These are phyloP conservation scores for Saccharomyces kudriavzevii DNA, from an alignment of 805 yeast species.

Conservation along the genomic window DNA sequence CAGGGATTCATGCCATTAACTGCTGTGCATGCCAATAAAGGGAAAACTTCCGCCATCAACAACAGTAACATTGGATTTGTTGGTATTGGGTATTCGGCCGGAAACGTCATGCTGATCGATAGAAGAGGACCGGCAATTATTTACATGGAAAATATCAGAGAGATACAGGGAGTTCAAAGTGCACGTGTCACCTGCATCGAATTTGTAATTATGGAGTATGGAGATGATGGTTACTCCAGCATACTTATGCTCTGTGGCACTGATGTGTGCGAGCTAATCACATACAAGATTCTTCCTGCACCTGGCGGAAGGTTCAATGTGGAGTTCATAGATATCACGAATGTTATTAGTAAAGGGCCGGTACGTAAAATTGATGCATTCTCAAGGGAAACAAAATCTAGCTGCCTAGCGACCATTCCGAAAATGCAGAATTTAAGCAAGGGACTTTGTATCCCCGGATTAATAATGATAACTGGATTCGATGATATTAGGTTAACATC, in stretches of 20 bases:
- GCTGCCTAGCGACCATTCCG: constrained; percentile 53
- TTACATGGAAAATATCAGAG: constrained; percentile 30
- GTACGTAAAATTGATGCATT: constrained; percentile 53
- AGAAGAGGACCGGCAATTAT: constrained; percentile 68
- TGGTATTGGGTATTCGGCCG: constrained; percentile 66
- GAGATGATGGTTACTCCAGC: constrained; percentile 58
- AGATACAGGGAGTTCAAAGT: constrained; percentile 16
- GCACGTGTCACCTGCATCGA: constrained; percentile 51
- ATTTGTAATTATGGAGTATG: constrained; percentile 60
- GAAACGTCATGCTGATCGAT: constrained; percentile 65
- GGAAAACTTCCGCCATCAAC: constrained; percentile 49
- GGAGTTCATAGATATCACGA: constrained; percentile 39
- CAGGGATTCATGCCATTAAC: constrained; percentile 55
- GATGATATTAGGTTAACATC: constrained; percentile 39
- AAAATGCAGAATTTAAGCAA: constrained; percentile 48
- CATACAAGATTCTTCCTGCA: constrained; percentile 56
- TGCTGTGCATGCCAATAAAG: constrained; percentile 37
- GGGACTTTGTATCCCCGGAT: constrained; percentile 55
- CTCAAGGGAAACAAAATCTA: constrained; percentile 48
- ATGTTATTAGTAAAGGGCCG: constrained; percentile 39
- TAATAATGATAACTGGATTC: constrained; percentile 45
- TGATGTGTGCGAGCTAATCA: constrained; percentile 55
- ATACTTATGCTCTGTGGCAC: constrained; percentile 68
- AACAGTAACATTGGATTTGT: constrained; percentile 74
- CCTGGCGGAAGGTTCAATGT: constrained; percentile 52